Conservation (phyloP, 495 filamentous ascomycete genomes). For the Hypoxylon fuscum region DNA sequence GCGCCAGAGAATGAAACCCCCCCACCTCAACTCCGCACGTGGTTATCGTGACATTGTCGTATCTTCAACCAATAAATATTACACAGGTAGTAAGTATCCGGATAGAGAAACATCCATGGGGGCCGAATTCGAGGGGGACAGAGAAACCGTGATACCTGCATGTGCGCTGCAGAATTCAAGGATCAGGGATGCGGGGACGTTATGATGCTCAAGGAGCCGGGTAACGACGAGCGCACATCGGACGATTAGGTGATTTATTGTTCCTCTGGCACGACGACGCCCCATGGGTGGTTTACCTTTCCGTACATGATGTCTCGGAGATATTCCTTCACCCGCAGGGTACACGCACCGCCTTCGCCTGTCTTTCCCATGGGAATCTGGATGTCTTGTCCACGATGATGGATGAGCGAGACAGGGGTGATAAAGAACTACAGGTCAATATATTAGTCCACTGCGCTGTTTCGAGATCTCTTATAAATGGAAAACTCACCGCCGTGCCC, state of each 20-base stretch:
- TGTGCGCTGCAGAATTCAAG: not conserved
- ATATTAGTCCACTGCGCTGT: not conserved
- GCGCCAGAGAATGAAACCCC: not conserved
- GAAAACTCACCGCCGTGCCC: slow-evolving; percentile 78
- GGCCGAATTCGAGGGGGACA: too few species aligned
- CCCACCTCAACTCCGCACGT: slow-evolving; percentile 5
- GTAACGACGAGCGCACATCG: slow-evolving; percentile 7
- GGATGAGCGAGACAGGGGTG: slow-evolving; percentile 75
- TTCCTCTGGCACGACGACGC: slow-evolving; percentile 73
- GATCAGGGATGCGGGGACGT: not conserved
- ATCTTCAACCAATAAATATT: too few species aligned
- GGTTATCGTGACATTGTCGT: not conserved
- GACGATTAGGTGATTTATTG: slow-evolving; percentile 25
- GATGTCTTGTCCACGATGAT: slow-evolving; percentile 75
- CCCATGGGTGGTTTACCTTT: slow-evolving; percentile 81
- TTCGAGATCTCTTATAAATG: not conserved
- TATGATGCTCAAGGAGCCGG: too few species aligned
- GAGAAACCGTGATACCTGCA: too few species aligned
- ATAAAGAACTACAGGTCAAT: slow-evolving; percentile 72
- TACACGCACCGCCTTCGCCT: slow-evolving; percentile 69
- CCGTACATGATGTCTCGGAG: slow-evolving; percentile 88
- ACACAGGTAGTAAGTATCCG: not conserved
- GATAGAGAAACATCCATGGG: not conserved
- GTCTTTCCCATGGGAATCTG: slow-evolving; percentile 68
- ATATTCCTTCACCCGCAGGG: slow-evolving; percentile 77